These are phyloP conservation scores for Cladophialophora yegresii DNA, from an alignment of 2,329 filamentous ascomycete genomes.

Conservation along the genomic window DNA sequence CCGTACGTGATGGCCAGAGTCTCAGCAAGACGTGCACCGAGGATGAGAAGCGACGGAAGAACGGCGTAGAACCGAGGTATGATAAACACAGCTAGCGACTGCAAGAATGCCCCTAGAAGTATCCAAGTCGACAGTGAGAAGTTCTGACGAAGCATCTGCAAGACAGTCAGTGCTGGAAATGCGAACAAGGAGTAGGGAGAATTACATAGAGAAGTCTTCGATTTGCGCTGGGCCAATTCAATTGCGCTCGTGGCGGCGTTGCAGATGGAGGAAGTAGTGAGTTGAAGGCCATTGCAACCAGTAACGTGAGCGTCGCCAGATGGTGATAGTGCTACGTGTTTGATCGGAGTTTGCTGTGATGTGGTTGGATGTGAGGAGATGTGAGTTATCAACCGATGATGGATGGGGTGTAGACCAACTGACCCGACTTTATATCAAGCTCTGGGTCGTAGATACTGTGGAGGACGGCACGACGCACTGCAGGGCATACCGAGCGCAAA, in stretches of 20 bases:
- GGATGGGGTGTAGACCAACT: neutral
- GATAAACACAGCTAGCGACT: constrained; percentile 43
- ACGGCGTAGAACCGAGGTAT: constrained; percentile 41
- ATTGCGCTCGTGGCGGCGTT: constrained; percentile 25
- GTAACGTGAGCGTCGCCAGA: neutral
- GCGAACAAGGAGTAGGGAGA: neutral
- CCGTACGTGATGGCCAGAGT: constrained; percentile 41
- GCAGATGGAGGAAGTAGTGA: constrained; percentile 18
- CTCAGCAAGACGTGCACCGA: constrained; percentile 42
- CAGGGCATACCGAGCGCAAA: neutral
- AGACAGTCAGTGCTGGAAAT: constrained; percentile 1
- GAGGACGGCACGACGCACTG: neutral
- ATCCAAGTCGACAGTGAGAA: constrained; percentile 48
- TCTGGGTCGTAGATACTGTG: neutral
- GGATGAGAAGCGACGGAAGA: constrained; percentile 39
- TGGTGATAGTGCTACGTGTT: neutral
- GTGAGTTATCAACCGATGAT: too few relatives aligned
- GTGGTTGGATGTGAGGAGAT: neutral
- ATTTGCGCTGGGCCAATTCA: constrained; percentile 5
- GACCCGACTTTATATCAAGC: constrained; percentile 1
- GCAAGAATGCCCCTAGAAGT: constrained; percentile 44
- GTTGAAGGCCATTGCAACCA: constrained; percentile 21
- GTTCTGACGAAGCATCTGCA: constrained; percentile 39
- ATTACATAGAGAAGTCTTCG: constrained; percentile 20
- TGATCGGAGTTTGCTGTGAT: neutral